Percentiles rank a stretch among this genome's conserved stretches.
Evolutionary conservation across 73 alveolate species (phyloP).

Genomic region (Tetrahymena elliotti): DNA sequence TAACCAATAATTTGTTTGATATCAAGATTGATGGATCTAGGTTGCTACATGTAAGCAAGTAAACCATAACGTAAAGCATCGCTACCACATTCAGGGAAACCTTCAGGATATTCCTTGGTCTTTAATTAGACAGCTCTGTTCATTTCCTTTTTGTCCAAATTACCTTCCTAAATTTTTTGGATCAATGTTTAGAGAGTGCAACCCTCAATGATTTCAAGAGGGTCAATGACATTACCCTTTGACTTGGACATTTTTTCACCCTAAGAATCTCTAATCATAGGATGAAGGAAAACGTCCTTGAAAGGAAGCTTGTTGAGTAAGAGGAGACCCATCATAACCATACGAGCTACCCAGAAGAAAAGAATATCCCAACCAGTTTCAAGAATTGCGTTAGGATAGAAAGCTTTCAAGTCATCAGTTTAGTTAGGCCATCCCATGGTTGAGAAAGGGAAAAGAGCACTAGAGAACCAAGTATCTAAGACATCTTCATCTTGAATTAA

Average conservation of each 20-base stretch:
- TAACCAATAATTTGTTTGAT: slow-evolving; percentile 92
- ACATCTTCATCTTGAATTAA: slow-evolving; percentile 77
- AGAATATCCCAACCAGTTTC: slow-evolving; percentile 99
- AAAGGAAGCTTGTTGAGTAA: slow-evolving; percentile 94
- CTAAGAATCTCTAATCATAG: slow-evolving; percentile 85
- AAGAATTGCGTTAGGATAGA: slow-evolving; percentile 86
- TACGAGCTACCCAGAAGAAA: slow-evolving; percentile 95
- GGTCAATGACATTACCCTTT: slow-evolving; percentile 98
- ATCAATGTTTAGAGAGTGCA: slow-evolving; percentile 68
- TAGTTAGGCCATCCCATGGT: slow-evolving; percentile 95
- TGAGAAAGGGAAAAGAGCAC: slow-evolving; percentile 97
- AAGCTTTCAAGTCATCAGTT: slow-evolving; percentile 74
- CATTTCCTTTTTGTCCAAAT: slow-evolving; percentile 80
- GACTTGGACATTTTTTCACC: slow-evolving; percentile 95
- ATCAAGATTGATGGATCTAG: slow-evolving; percentile 86
- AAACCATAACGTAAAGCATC: slow-evolving; percentile 97
- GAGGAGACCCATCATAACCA: slow-evolving; percentile 96
- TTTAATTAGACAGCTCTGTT: slow-evolving; percentile 24
- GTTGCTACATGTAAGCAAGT: slow-evolving; percentile 84
- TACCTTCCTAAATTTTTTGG: slow-evolving; percentile 81
- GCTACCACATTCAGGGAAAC: slow-evolving; percentile 90
- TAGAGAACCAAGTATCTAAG: slow-evolving; percentile 98
- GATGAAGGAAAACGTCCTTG: slow-evolving; percentile 89
- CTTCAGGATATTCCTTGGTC: neutral
- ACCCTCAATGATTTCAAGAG: slow-evolving; percentile 94